Evolutionary conservation across 305 asterid genomes (phyloP).

Genomic region (Fraxinus velutina): DNA sequence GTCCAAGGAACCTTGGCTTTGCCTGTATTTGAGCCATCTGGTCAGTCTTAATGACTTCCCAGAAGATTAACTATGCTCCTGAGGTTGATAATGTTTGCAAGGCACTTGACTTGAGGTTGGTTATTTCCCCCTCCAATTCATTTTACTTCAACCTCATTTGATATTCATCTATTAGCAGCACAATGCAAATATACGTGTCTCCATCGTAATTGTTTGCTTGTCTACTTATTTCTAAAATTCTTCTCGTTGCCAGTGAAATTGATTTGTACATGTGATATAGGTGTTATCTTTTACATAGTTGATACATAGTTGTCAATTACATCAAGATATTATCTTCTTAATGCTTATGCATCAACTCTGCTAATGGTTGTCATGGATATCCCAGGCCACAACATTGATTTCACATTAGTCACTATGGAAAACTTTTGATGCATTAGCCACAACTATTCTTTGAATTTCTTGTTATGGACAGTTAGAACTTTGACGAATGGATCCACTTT

Average conservation of each 20-base stretch:
- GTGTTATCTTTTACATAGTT: background rate
- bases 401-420: background rate
- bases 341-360: background rate
- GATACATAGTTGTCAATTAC: background rate
- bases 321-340: background rate
- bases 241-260: background rate
- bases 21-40: constrained; percentile 89
- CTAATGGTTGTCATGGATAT: background rate
- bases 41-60: constrained; percentile 78
- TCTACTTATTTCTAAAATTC: background rate
- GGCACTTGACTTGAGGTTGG: constrained; percentile 78
- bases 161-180: background rate
- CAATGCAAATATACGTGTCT: background rate
- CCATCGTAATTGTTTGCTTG: constrained; percentile 6
- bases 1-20: constrained; percentile 84
- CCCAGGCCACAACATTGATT: background rate
- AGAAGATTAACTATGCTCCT: constrained; percentile 78
- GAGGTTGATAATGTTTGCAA: constrained; percentile 95
- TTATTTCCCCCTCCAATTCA: constrained; percentile 17
- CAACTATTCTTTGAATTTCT: background rate
- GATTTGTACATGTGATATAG: background rate
- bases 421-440: background rate
- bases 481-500: constrained; percentile 3
- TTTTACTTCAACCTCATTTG: constrained; percentile 14
- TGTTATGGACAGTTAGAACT: background rate